Conservation (phyloP, 2,329 filamentous ascomycete species). For the Cryphonectria naterciae region DNA sequence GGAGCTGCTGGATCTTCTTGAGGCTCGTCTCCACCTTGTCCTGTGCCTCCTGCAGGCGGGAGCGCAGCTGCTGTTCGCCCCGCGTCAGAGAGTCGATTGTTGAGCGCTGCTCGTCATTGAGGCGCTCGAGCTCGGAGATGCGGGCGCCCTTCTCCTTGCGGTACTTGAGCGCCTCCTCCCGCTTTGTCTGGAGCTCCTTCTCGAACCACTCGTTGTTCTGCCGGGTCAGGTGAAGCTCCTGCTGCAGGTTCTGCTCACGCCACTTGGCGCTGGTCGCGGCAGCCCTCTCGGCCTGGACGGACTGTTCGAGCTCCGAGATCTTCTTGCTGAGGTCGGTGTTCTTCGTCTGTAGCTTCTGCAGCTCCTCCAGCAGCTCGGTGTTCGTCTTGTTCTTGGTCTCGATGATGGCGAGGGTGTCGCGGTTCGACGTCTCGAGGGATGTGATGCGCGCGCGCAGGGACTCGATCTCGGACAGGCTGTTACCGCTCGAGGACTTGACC, state of each 20-base stretch:
- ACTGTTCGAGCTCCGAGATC: conserved; percentile 79
- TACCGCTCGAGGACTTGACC: conserved; percentile 74
- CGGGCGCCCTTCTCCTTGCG: conserved; percentile 93
- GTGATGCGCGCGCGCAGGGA: conserved; percentile 80
- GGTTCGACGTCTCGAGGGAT: conserved; percentile 87
- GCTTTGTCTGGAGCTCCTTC: conserved; percentile 87
- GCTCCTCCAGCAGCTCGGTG: conserved; percentile 81
- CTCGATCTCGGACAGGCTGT: conserved; percentile 75
- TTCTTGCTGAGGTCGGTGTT: conserved; percentile 83
- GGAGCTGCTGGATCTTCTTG: conserved; percentile 79
- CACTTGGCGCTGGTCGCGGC: conserved; percentile 83
- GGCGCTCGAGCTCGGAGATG: conserved; percentile 84
- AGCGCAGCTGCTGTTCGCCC: conserved; percentile 78
- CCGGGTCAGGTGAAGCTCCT: conserved; percentile 86
- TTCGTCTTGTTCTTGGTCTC: conserved; percentile 89
- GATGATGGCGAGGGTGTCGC: conserved; percentile 85
- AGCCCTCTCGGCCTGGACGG: conserved; percentile 79
- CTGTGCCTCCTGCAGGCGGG: conserved; percentile 81
- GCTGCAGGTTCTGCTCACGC: conserved; percentile 85
- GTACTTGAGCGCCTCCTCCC: conserved; percentile 82
- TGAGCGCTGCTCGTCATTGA: conserved; percentile 82
- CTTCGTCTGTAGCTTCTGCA: conserved; percentile 87
- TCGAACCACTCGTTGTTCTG: conserved; percentile 94
- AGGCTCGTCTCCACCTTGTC: conserved; percentile 86
- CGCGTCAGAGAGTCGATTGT: conserved; percentile 77